A percentile compares a stretch with the other conserved stretches of the same genome.
Conservation (phyloP, 371 early-diverging fungal genomes). For the Rhizomucor pusillus region DNA sequence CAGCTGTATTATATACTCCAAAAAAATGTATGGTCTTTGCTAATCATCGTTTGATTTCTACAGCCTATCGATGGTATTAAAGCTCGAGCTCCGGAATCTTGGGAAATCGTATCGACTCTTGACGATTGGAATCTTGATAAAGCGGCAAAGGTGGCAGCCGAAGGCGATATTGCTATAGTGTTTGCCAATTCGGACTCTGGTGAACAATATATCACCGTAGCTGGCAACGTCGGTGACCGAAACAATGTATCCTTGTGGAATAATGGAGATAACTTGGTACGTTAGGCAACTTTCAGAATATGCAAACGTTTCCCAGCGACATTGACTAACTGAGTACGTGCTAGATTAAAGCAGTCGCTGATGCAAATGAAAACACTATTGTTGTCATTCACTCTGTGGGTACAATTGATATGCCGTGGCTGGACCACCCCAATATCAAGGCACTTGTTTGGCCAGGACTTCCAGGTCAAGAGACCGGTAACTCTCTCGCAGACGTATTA, state of each 20-base stretch:
- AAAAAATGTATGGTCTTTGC: background rate
- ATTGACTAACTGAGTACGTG: background rate
- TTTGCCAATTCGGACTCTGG: slow-evolving; percentile 60
- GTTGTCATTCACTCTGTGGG: slow-evolving; percentile 57
- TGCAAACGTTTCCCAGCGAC: no score
- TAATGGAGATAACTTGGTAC: slow-evolving; percentile 58
- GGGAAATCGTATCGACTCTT: background rate
- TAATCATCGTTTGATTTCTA: background rate
- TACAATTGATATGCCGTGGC: slow-evolving; percentile 48
- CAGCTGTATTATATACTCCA: background rate
- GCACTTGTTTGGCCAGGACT: slow-evolving; percentile 44
- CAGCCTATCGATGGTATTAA: slow-evolving; percentile 40
- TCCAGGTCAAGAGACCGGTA: slow-evolving; percentile 65
- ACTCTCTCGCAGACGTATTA: slow-evolving; percentile 57
- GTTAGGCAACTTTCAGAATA: background rate
- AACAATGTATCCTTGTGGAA: slow-evolving; percentile 59
- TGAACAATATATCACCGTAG: slow-evolving; percentile 42
- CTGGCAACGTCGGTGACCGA: slow-evolving; percentile 54
- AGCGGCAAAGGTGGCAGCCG: slow-evolving; percentile 35
- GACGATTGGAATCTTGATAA: slow-evolving; percentile 26
- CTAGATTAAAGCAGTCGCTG: slow-evolving; percentile 45
- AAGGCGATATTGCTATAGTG: slow-evolving; percentile 55
- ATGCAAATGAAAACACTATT: slow-evolving; percentile 37
- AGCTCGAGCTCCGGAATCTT: slow-evolving; percentile 21
- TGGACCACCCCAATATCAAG: slow-evolving; percentile 45